Conservation (phyloP, 2,329 filamentous ascomycete genomes). For the Talaromyces sp. region DNA sequence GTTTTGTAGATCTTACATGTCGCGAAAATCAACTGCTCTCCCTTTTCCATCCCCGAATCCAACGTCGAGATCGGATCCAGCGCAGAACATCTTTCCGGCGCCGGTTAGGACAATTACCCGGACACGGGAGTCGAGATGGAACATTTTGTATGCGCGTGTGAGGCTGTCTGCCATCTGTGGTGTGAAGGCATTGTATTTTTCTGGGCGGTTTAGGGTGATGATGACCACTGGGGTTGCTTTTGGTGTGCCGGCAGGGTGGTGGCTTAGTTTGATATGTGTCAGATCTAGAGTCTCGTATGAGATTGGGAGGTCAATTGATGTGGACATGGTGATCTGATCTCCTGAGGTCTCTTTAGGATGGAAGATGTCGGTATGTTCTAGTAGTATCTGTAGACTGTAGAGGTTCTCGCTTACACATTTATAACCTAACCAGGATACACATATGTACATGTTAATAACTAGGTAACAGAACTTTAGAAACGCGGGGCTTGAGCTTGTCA, state of each 20-base stretch:
- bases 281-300: conserved; percentile 39
- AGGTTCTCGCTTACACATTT: no score
- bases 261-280: conserved; percentile 35
- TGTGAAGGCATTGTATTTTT: conserved; percentile 68
- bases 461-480: no score
- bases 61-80: conserved; percentile 59
- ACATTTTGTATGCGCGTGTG: background rate
- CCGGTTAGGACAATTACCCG: conserved; percentile 60
- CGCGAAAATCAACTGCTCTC: conserved; percentile 53
- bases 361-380: background rate
- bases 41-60: conserved; percentile 36
- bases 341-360: no score
- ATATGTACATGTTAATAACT: no score
- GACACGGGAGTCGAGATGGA: conserved; percentile 48
- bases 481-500: no score
- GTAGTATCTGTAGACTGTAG: no score
- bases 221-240: conserved; percentile 55
- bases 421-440: no score
- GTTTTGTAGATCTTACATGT: conserved; percentile 49
- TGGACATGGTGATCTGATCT: conserved; percentile 1
- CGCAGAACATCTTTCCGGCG: conserved; percentile 59
- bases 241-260: conserved; percentile 45
- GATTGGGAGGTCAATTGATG: conserved; percentile 27
- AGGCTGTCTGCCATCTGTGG: conserved; percentile 30
- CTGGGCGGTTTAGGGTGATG: conserved; percentile 66